A percentile compares a stretch with the other conserved stretches of the same genome.
These are phyloP conservation scores for Penicillium maclennaniae DNA, from an alignment of 495 filamentous ascomycete genomes.

Conservation along the genomic window DNA sequence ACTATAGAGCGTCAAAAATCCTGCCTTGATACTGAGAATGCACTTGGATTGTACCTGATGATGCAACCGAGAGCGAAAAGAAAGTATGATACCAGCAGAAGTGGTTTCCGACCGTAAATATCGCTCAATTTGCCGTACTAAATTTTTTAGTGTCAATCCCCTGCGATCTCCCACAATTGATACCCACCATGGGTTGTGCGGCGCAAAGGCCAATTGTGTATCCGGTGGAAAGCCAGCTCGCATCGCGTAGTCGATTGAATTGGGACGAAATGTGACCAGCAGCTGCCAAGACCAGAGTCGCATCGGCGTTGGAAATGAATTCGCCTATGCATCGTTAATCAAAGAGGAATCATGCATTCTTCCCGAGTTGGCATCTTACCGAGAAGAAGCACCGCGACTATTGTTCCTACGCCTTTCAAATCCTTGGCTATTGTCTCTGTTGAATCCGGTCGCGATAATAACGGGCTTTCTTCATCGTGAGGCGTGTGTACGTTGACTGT, in stretches of 20 bases:
- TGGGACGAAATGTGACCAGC: constrained; percentile 62
- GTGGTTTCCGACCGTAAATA: constrained; percentile 44
- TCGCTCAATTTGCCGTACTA: constrained; percentile 47
- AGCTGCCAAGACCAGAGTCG: constrained; percentile 59
- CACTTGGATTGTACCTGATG: constrained; percentile 25
- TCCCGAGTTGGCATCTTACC: constrained; percentile 14
- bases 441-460: constrained; percentile 2
- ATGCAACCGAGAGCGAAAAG: constrained; percentile 43
- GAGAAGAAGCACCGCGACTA: constrained; percentile 36
- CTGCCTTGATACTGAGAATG: background rate
- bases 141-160: background rate
- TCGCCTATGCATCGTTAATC: constrained; percentile 43
- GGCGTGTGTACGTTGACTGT: background rate
- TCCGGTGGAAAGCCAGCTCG: constrained; percentile 64
- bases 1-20: constrained; percentile 27
- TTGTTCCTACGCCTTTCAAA: constrained; percentile 24
- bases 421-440: constrained; percentile 6
- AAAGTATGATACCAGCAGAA: constrained; percentile 38
- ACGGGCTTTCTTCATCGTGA: constrained; percentile 26
- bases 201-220: constrained; percentile 58
- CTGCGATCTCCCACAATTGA: too few species aligned
- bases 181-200: constrained; percentile 51
- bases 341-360: background rate
- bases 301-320: constrained; percentile 61
- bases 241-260: constrained; percentile 55